These are phyloP conservation scores for Barnettozyma salicaria DNA, from an alignment of 805 yeast genomes.

Conservation along the genomic window DNA sequence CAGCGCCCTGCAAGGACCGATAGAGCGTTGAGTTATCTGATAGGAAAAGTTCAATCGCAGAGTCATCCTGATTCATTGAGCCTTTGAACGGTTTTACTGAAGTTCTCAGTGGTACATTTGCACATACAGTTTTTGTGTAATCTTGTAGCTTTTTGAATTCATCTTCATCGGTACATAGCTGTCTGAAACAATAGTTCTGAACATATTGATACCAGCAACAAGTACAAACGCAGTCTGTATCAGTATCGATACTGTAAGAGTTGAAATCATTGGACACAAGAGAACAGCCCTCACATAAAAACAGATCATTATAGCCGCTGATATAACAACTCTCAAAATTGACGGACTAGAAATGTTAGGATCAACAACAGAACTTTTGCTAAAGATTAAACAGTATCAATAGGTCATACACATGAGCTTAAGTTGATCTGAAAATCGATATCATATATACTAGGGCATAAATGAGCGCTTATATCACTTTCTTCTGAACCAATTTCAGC, in stretches of 20 bases:
- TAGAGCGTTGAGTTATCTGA: conserved; percentile 17
- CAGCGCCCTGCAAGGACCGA: conserved; percentile 17
- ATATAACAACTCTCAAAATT: conserved; percentile 18
- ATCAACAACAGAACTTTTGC: not conserved
- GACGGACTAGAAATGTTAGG: conserved; percentile 11
- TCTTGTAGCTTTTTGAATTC: conserved; percentile 13
- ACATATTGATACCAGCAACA: conserved; percentile 24
- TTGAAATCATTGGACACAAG: conserved; percentile 10
- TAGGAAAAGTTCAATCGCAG: conserved; percentile 12
- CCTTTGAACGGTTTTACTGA: conserved; percentile 14
- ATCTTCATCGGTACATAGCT: conserved; percentile 16
- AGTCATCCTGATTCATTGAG: not conserved
- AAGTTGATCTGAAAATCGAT: conserved; percentile 10
- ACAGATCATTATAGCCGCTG: conserved; percentile 20
- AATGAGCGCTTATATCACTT: not conserved
- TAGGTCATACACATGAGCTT: conserved; percentile 13
- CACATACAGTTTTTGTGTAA: conserved; percentile 14
- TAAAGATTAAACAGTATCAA: conserved; percentile 1
- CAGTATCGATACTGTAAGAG: conserved; percentile 4
- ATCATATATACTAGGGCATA: conserved; percentile 6
- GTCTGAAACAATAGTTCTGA: conserved; percentile 23
- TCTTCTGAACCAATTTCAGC: not conserved
- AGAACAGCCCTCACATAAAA: conserved; percentile 25
- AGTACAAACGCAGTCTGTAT: conserved; percentile 22
- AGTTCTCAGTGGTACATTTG: conserved; percentile 12